phyloP scores from a whole-genome alignment of 805 yeast species.

The Yarrowia sp. region DNA sequence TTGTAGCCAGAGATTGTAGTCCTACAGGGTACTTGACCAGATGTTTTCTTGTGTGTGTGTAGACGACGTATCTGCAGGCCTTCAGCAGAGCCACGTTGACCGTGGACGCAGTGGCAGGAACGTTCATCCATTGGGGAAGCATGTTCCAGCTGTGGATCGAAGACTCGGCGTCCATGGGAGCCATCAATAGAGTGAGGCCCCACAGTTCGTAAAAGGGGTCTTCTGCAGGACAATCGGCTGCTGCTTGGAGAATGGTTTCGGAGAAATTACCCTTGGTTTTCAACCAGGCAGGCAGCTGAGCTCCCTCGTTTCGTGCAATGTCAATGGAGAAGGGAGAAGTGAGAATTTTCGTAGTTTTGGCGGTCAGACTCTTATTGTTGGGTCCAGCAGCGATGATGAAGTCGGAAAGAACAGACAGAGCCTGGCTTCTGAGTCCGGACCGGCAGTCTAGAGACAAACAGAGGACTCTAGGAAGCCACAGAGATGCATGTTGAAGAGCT shows the following conservation, averaged over 20 bases:
- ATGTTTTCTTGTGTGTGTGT: slow-evolving; percentile 20
- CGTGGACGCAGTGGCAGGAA: not conserved
- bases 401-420: slow-evolving; percentile 5
- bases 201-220: slow-evolving; percentile 25
- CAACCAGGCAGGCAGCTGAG: slow-evolving; percentile 27
- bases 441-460: slow-evolving; percentile 14
- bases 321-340: slow-evolving; percentile 5
- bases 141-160: slow-evolving; percentile 19
- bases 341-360: not conserved
- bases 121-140: slow-evolving; percentile 23
- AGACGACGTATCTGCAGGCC: slow-evolving; percentile 29
- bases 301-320: slow-evolving; percentile 3
- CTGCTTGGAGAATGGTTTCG: slow-evolving; percentile 13
- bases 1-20: slow-evolving; percentile 8
- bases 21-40: slow-evolving; percentile 29
- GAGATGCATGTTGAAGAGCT: slow-evolving; percentile 22
- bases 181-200: slow-evolving; percentile 19
- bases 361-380: slow-evolving; percentile 9
- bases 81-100: slow-evolving; percentile 6
- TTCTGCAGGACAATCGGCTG: slow-evolving; percentile 14
- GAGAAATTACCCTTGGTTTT: slow-evolving; percentile 2
- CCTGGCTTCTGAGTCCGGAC: slow-evolving; percentile 15
- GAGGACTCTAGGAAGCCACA: slow-evolving; percentile 27
- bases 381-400: slow-evolving; percentile 19
- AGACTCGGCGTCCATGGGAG: slow-evolving; percentile 27